phyloP scores from a whole-genome alignment of 768 basidiomycete species.

The Candolleomyces efflorescens region DNA sequence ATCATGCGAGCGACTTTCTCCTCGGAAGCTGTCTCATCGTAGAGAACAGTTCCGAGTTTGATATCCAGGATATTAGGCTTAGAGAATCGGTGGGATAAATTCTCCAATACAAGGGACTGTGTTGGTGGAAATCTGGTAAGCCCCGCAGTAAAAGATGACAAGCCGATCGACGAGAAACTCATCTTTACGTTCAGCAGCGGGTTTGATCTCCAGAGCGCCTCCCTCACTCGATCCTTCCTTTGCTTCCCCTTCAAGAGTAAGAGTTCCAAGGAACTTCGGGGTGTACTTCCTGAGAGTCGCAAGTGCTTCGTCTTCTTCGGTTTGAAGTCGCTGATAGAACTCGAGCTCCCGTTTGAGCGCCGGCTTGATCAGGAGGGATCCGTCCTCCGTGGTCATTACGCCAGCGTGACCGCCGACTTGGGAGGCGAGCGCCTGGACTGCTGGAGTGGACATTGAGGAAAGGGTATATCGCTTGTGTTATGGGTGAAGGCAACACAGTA shows the following conservation, averaged over 20 bases:
- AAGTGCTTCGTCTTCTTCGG: constrained; percentile 18
- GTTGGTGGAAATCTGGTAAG: constrained; percentile 9
- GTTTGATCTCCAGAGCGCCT: constrained; percentile 21
- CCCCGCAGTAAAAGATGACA: constrained; percentile 5
- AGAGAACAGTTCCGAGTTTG: constrained; percentile 90
- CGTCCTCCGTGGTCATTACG: constrained; percentile 67
- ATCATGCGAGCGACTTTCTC: constrained; percentile 83
- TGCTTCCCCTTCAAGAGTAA: constrained; percentile 65
- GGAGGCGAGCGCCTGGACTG: constrained; percentile 34
- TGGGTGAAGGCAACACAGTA: neutral
- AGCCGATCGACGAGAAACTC: constrained; percentile 21
- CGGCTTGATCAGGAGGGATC: constrained; percentile 79
- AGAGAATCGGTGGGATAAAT: constrained; percentile 65
- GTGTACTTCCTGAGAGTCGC: constrained; percentile 48
- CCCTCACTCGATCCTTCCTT: constrained; percentile 26
- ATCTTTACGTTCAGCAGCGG: constrained; percentile 41
- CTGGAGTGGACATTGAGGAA: neutral
- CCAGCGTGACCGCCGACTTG: constrained; percentile 85
- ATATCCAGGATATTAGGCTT: constrained; percentile 88
- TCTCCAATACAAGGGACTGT: constrained; percentile 84
- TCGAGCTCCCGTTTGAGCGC: constrained; percentile 57
- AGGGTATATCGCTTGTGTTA: neutral
- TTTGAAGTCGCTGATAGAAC: constrained; percentile 62
- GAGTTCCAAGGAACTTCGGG: constrained; percentile 76
- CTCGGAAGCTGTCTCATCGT: constrained; percentile 57